Evolutionary conservation across 805 yeast genomes (phyloP).

Genomic region (Metschnikowia kofuensis): DNA sequence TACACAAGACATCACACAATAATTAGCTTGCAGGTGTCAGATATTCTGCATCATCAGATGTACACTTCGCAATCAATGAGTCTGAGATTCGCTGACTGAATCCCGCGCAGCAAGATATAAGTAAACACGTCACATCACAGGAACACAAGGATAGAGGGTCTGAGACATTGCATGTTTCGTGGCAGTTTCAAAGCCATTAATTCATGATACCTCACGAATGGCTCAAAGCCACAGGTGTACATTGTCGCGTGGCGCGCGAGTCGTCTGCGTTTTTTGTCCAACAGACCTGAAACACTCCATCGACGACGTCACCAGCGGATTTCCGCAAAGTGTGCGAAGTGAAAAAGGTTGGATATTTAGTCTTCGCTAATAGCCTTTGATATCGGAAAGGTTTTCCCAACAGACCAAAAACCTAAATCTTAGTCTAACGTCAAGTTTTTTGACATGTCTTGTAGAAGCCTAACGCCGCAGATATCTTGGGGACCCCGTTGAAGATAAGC

Average conservation of each 20-base stretch:
- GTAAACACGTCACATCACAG: no score
- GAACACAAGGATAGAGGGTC: no score
- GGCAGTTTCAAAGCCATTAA: no score
- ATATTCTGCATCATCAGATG: no score
- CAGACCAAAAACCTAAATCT: background rate
- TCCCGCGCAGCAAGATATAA: no score
- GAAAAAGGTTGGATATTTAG: no score
- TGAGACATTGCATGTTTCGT: no score
- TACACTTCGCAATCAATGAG: no score
- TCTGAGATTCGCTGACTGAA: no score
- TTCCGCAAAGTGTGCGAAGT: background rate
- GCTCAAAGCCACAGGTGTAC: background rate
- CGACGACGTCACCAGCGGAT: background rate
- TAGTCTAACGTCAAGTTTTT: background rate
- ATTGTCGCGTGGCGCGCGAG: background rate
- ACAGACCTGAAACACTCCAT: background rate
- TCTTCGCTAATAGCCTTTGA: background rate
- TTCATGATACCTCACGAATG: no score
- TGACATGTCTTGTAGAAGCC: background rate
- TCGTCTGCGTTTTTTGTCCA: background rate
- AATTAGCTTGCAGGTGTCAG: no score
- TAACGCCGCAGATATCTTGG: background rate
- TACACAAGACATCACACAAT: no score
- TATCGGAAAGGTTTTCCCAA: background rate
- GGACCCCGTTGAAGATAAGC: slow-evolving; percentile 1